These are phyloP conservation scores for Pythium graminicola DNA, from an alignment of 352 stramenopile genomes.

Conservation along the genomic window DNA sequence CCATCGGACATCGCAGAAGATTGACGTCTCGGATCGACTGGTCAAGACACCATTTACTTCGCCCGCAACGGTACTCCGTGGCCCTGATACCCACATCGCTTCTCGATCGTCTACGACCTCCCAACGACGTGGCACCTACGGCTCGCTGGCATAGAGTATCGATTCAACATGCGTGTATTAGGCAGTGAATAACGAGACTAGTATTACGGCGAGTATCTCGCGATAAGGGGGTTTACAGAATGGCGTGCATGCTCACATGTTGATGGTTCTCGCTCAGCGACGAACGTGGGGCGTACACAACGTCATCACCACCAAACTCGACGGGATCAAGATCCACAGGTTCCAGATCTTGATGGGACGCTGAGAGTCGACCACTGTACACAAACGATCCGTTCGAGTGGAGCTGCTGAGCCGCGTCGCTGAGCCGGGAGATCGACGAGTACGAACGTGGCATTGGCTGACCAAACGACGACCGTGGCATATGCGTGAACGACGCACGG, in stretches of 20 bases:
- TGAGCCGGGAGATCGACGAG: constrained; percentile 21
- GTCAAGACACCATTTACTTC: constrained; percentile 20
- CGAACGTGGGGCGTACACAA: constrained; percentile 21
- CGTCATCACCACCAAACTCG: constrained; percentile 16
- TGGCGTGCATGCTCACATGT: constrained; percentile 26
- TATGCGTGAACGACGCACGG: constrained; percentile 19
- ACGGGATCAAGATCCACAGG: constrained; percentile 23
- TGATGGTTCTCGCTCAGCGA: constrained; percentile 19
- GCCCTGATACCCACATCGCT: neutral
- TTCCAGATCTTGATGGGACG: constrained; percentile 3
- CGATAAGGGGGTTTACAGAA: constrained; percentile 22
- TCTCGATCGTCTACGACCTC: neutral
- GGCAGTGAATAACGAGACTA: too few species aligned
- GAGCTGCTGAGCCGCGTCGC: constrained; percentile 13
- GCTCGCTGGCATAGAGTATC: constrained; percentile 6
- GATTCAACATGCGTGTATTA: too few species aligned
- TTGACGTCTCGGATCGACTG: constrained; percentile 37
- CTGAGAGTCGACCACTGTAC: constrained; percentile 19
- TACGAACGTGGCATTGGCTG: constrained; percentile 19
- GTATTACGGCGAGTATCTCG: neutral
- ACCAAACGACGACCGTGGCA: constrained; percentile 15
- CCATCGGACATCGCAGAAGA: constrained; percentile 26
- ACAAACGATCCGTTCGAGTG: constrained; percentile 5
- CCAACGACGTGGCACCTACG: neutral
- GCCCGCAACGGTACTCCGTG: constrained; percentile 1